Percentiles rank a stretch among this genome's conserved stretches.
Conservation (phyloP, 1,284 basidiomycete species). For the Fomitopsis schrenkii region DNA sequence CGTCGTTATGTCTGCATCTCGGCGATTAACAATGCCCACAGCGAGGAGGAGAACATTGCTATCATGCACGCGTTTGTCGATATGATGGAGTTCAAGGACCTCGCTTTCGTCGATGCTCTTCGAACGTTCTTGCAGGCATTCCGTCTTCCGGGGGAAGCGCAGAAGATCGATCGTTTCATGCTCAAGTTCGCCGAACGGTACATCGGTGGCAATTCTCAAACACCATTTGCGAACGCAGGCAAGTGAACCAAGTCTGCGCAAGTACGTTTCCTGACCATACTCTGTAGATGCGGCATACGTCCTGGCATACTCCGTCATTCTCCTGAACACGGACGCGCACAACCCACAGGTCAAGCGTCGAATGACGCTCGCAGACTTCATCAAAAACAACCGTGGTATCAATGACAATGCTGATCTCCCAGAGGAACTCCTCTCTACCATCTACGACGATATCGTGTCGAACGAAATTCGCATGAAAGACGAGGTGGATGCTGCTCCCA, state of each 20-base stretch:
- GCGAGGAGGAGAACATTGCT: conserved; percentile 83
- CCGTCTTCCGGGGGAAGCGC: conserved; percentile 91
- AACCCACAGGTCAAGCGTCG: conserved; percentile 90
- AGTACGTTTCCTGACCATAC: neutral
- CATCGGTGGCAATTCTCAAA: conserved; percentile 80
- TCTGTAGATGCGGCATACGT: conserved; percentile 84
- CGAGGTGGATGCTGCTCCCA: conserved; percentile 68
- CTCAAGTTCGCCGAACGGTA: conserved; percentile 96
- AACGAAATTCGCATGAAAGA: conserved; percentile 99
- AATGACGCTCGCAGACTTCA: conserved; percentile 88
- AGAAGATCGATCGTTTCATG: conserved; percentile 99
- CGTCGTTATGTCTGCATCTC: too few species aligned
- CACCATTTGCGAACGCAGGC: conserved; percentile 84
- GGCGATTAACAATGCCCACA: conserved; percentile 26
- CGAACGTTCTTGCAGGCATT: conserved; percentile 89
- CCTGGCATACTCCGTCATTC: conserved; percentile 88
- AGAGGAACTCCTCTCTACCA: conserved; percentile 72
- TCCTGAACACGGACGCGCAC: conserved; percentile 96
- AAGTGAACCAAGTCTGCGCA: neutral
- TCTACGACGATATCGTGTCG: conserved; percentile 86
- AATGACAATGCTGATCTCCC: conserved; percentile 88
- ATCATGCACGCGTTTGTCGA: conserved; percentile 98
- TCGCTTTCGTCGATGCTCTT: conserved; percentile 84
- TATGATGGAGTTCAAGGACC: conserved; percentile 78
- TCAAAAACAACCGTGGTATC: conserved; percentile 93